Conservation (phyloP, 805 yeast species). For the Zygoascus flipseniorum region DNA sequence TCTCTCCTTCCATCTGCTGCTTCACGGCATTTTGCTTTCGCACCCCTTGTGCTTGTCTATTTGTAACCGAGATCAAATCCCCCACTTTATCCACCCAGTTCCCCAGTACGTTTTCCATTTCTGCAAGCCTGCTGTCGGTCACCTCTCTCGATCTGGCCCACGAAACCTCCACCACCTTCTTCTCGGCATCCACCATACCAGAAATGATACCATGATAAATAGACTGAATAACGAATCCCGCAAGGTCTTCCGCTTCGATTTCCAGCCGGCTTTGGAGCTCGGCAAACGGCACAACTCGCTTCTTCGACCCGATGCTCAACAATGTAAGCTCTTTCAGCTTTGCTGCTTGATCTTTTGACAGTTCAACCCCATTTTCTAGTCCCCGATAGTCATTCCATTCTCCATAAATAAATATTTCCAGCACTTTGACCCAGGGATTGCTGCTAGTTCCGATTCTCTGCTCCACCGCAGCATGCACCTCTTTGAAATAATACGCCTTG, state of each 20-base stretch:
- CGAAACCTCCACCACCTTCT: constrained; percentile 13
- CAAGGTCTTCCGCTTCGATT: constrained; percentile 12
- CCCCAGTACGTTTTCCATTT: constrained; percentile 10
- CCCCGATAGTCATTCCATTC: constrained; percentile 11
- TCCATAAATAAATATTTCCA: constrained; percentile 15
- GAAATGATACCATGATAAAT: constrained; percentile 18
- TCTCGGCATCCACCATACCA: constrained; percentile 21
- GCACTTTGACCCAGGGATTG: constrained; percentile 7
- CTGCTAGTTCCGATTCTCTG: background rate
- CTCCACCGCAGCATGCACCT: constrained; percentile 1
- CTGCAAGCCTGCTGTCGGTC: constrained; percentile 10
- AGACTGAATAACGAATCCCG: constrained; percentile 16
- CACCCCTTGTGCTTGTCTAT: background rate
- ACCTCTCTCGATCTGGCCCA: constrained; percentile 16
- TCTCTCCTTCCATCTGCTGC: background rate
- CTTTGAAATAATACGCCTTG: constrained; percentile 5
- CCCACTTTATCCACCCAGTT: constrained; percentile 7
- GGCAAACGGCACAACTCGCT: constrained; percentile 9
- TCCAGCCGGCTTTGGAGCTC: constrained; percentile 11
- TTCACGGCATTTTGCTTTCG: background rate
- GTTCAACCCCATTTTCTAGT: constrained; percentile 3
- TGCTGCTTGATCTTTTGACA: constrained; percentile 9
- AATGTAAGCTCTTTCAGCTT: constrained; percentile 20
- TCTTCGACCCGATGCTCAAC: constrained; percentile 12
- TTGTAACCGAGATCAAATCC: constrained; percentile 3